Percentiles rank a stretch among this genome's conserved stretches.
phyloP scores from a whole-genome alignment of 169 alveolate species.

The Plasmodium gaboni region DNA sequence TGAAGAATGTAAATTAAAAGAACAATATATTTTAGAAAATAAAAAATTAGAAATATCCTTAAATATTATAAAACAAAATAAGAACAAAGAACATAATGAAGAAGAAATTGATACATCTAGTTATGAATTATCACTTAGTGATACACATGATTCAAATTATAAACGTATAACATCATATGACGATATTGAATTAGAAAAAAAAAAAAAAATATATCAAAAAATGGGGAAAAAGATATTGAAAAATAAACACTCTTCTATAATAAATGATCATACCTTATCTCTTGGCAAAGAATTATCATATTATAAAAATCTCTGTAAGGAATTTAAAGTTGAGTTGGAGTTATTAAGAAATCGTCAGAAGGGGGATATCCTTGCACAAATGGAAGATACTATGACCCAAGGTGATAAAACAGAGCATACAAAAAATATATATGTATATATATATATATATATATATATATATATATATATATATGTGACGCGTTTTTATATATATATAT shows the following conservation, averaged over 20 bases:
- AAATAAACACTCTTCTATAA: constrained; percentile 4
- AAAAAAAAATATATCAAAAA: constrained; percentile 20
- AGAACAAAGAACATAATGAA: constrained; percentile 10
- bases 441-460: no score
- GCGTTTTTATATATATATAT: neutral
- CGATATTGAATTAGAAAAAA: constrained; percentile 46
- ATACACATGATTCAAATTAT: constrained; percentile 8
- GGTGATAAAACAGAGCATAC: no score
- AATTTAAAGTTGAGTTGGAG: constrained; percentile 54
- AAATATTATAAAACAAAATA: constrained; percentile 33
- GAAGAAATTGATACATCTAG: constrained; percentile 21
- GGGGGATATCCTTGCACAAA: no score
- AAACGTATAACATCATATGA: constrained; percentile 59
- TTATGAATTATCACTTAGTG: constrained; percentile 2
- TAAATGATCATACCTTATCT: constrained; percentile 44
- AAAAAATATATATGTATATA: no score
- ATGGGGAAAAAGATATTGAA: neutral
- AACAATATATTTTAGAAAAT: constrained; percentile 44
- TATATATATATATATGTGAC: no score
- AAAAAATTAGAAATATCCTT: constrained; percentile 42
- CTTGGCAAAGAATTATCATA: constrained; percentile 67
- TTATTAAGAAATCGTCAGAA: neutral
- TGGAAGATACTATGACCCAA: no score
- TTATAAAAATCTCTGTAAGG: constrained; percentile 67
- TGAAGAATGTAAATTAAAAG: constrained; percentile 51